Percentiles rank a stretch among this genome's conserved stretches.
These are phyloP conservation scores for Backusella liffmaniae DNA, from an alignment of 192 early-diverging fungal species.

Conservation along the genomic window DNA sequence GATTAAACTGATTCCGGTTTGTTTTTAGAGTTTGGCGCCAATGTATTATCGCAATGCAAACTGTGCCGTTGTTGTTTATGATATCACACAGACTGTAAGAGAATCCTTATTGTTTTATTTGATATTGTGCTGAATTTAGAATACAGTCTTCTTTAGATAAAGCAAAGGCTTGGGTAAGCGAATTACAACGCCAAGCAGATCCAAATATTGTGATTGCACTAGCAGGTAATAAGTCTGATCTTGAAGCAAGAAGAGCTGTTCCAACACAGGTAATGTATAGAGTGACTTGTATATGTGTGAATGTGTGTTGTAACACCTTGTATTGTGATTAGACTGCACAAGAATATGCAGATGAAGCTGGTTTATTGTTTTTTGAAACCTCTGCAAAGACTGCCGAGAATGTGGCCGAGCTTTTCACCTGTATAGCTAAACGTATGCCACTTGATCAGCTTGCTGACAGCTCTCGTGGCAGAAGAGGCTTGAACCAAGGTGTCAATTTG, in stretches of 20 bases:
- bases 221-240: slow-evolving; percentile 67
- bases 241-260: slow-evolving; percentile 62
- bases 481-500: slow-evolving; percentile 9
- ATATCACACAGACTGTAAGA: slow-evolving; percentile 69
- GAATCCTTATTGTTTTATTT: not conserved
- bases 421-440: slow-evolving; percentile 37
- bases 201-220: slow-evolving; percentile 74
- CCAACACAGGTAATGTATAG: slow-evolving; percentile 48
- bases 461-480: slow-evolving; percentile 2
- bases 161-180: slow-evolving; percentile 73
- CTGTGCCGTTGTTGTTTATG: slow-evolving; percentile 68
- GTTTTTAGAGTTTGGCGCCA: slow-evolving; percentile 56
- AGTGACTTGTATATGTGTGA: not conserved
- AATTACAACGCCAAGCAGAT: slow-evolving; percentile 70
- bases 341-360: slow-evolving; percentile 59
- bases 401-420: slow-evolving; percentile 56
- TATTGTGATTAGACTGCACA: slow-evolving; percentile 44
- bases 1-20: not conserved
- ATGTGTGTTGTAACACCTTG: not conserved
- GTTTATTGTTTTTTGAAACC: slow-evolving; percentile 61
- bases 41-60: slow-evolving; percentile 77
- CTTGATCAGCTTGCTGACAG: slow-evolving; percentile 17
- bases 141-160: slow-evolving; percentile 63
- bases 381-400: slow-evolving; percentile 59
- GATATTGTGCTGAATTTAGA: not conserved